Evolutionary conservation across 2,329 filamentous ascomycete genomes (phyloP).

Genomic region (Colletotrichum sidae): DNA sequence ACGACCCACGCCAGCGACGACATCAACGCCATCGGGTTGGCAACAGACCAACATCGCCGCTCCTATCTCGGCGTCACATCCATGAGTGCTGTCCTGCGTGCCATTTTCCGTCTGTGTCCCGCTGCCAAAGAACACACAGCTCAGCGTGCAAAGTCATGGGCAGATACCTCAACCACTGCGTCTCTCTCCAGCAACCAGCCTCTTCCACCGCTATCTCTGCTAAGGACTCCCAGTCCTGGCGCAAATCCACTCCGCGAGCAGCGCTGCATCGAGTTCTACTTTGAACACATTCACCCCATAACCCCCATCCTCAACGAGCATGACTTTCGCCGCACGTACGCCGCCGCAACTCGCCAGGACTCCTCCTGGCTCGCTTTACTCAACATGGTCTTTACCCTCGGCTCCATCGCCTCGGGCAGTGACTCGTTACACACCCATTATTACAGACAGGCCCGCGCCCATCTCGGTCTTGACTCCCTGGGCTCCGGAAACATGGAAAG

Average conservation of each 20-base stretch:
- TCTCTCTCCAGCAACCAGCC: constrained; percentile 47
- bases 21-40: constrained; percentile 52
- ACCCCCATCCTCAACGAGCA: constrained; percentile 71
- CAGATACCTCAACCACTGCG: constrained; percentile 40
- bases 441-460: constrained; percentile 65
- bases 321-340: constrained; percentile 54
- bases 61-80: constrained; percentile 75
- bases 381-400: constrained; percentile 72
- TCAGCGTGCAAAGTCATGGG: constrained; percentile 41
- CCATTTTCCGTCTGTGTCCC: constrained; percentile 58
- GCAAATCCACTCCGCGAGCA: constrained; percentile 47
- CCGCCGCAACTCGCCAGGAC: constrained; percentile 61
- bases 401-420: constrained; percentile 68
- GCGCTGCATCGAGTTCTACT: constrained; percentile 68
- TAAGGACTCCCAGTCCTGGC: constrained; percentile 52
- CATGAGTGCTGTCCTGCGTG: constrained; percentile 70
- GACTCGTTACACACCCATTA: constrained; percentile 68
- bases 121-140: constrained; percentile 44
- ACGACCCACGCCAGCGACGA: constrained; percentile 45
- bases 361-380: constrained; percentile 69
- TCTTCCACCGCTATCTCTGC: constrained; percentile 39
- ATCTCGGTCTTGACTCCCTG: constrained; percentile 66
- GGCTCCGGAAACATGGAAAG: constrained; percentile 51
- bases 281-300: constrained; percentile 70
- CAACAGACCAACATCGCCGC: constrained; percentile 65